These are phyloP conservation scores for Sporothrix inflata DNA, from an alignment of 2,329 filamentous ascomycete species.

Conservation along the genomic window DNA sequence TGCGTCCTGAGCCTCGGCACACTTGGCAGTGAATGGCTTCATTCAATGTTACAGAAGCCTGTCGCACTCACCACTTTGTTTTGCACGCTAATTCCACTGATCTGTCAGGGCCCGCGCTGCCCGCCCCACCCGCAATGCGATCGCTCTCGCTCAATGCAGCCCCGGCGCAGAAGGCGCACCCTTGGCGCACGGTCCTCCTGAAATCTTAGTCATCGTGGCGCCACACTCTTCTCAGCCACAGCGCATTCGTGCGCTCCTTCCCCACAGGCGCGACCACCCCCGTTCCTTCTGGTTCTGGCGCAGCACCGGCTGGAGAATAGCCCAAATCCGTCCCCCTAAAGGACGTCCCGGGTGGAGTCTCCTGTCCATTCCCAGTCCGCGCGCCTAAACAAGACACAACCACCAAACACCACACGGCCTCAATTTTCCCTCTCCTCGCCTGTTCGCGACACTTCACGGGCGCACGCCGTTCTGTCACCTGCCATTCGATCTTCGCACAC, in stretches of 20 bases:
- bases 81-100: not conserved
- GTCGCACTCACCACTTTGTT: not conserved
- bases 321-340: not conserved
- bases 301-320: conserved; percentile 15
- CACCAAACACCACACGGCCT: conserved; percentile 10
- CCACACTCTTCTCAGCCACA: conserved; percentile 17
- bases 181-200: too few relatives aligned
- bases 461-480: not conserved
- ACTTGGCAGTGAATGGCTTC: conserved; percentile 9
- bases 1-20: conserved; percentile 23
- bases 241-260: not conserved
- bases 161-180: not conserved
- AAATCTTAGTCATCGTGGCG: not conserved
- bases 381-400: conserved; percentile 25
- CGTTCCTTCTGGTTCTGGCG: not conserved
- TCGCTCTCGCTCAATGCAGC: not conserved
- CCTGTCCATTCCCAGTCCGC: conserved; percentile 19
- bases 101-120: conserved; percentile 15
- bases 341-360: not conserved
- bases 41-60: not conserved
- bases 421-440: not conserved
- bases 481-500: not conserved
- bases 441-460: conserved; percentile 19
- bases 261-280: not conserved
- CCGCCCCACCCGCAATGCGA: not conserved